Base-by-base conservation (phyloP, 306 rosid species). In the Argentina anserina region DNA sequence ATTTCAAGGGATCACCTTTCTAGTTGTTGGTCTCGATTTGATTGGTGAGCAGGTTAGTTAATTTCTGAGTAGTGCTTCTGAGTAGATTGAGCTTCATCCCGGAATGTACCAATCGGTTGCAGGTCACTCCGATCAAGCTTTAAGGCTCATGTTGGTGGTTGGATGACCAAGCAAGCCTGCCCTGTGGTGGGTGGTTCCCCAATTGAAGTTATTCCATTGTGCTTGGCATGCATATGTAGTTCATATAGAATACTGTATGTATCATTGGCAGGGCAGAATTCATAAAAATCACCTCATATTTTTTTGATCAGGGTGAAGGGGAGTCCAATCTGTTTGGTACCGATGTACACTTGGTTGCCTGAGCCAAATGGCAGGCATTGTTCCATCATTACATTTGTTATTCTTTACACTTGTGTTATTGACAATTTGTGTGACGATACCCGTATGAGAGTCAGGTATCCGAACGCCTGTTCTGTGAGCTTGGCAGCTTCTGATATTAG, bases 11-110 rank as follows among this genome's bases (percentile, higher is more conserved):
- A 69, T 94, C 84, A 91, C 90, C 81, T 94, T 94, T 80, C 86
- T 94, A 56, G 95, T 91, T 17, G 94, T 94, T 62, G 97, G 99
- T 74, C 97, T 94, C 52, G 99, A 94, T 82, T 86, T 94, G 84
- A 94, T 94, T 2, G 99, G 99, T 23, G 96, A 94, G 85, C 97
- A 94, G 83, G 96, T 91, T 42, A 94, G 96, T 78, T 94, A 66
- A 87, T 76, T 59, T 82, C 60, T 25, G 43, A 49, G 39, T 70
- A 73, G 39, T 29, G 41, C 65, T 78, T 77, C 70, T 41, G n/a
- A 61, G 75, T 73, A 69, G 71, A 71, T 40, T 25, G 73, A 60
- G 82, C 84, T 65, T 79, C 52, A 81, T 45, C 72, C 78, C 8
- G 58, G 56, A 64, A 34, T 71, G 52, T 33, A n/a, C 45, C 41